Conservation (phyloP, 371 early-diverging fungal genomes). For the Capillidium rhysosporum region DNA sequence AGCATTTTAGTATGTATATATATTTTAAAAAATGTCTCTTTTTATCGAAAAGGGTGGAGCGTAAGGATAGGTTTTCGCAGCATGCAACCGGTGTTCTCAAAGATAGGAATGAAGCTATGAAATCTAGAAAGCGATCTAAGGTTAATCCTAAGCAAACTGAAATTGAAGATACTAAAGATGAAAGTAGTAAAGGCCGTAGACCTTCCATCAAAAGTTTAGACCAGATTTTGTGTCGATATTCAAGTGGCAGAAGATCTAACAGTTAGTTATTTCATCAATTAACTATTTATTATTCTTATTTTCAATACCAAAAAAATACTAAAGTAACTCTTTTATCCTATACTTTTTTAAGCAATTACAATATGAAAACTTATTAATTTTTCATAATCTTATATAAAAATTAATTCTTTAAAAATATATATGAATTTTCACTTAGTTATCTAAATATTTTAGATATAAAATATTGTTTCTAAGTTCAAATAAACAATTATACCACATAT, state of each 20-base stretch:
- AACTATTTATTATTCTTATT: too few relatives aligned
- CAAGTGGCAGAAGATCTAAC: conserved; percentile 4
- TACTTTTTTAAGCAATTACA: too few relatives aligned
- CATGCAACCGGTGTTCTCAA: neutral
- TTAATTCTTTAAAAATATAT: too few relatives aligned
- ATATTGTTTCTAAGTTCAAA: too few relatives aligned
- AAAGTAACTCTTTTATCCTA: too few relatives aligned
- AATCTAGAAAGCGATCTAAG: neutral
- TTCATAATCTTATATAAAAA: too few relatives aligned
- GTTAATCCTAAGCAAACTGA: neutral
- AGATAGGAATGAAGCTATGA: neutral
- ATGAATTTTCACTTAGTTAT: too few relatives aligned
- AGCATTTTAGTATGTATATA: neutral
- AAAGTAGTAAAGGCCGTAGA: neutral
- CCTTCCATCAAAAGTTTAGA: neutral
- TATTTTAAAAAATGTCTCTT: neutral
- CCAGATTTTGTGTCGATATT: conserved; percentile 4
- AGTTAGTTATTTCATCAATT: neutral
- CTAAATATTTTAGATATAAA: too few relatives aligned
- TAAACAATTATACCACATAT: too few relatives aligned
- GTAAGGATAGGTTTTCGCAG: neutral
- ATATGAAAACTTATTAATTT: too few relatives aligned
- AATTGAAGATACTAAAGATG: neutral
- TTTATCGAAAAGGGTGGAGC: neutral
- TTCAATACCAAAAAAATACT: too few relatives aligned